A percentile compares a stretch with the other conserved stretches of the same genome.
These are phyloP conservation scores for Penicillium sp. DNA, from an alignment of 2,329 filamentous ascomycete species.

Conservation along the genomic window DNA sequence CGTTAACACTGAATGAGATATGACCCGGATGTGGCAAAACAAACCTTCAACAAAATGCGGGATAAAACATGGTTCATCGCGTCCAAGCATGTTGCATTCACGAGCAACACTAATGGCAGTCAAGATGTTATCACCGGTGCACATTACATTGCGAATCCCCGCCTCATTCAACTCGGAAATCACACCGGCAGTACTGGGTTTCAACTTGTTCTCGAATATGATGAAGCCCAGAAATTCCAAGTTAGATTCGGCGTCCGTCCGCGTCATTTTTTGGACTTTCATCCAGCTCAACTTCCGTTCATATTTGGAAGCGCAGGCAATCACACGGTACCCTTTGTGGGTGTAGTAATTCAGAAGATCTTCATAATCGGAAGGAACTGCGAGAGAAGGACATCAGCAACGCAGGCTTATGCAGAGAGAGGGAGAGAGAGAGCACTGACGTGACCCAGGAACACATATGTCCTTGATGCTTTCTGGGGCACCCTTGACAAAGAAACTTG, in stretches of 20 bases:
- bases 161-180: slow-evolving; percentile 79
- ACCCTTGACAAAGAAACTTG: slow-evolving; percentile 90
- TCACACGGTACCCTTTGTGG: slow-evolving; percentile 92
- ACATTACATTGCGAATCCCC: slow-evolving; percentile 89
- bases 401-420: not conserved
- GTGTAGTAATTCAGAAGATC: slow-evolving; percentile 88
- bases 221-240: slow-evolving; percentile 94
- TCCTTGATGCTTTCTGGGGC: slow-evolving; percentile 95
- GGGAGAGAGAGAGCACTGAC: slow-evolving; percentile 48
- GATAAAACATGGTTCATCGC: slow-evolving; percentile 83
- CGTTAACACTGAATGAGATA: slow-evolving; percentile 10
- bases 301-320: slow-evolving; percentile 88
- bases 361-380: slow-evolving; percentile 82
- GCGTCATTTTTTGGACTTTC: slow-evolving; percentile 89
- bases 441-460: slow-evolving; percentile 80
- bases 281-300: slow-evolving; percentile 87
- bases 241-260: slow-evolving; percentile 76
- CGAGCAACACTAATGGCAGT: slow-evolving; percentile 94
- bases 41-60: slow-evolving; percentile 77
- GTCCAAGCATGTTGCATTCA: slow-evolving; percentile 80
- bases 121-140: slow-evolving; percentile 95
- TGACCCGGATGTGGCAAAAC: slow-evolving; percentile 9
- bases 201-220: slow-evolving; percentile 97
- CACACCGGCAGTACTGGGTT: slow-evolving; percentile 77
- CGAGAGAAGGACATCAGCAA: slow-evolving; percentile 1